Evolutionary conservation across 306 rosid genomes (phyloP), one percentile per base, ranked within the genome.

Genomic region (Trifolium dubium): DNA sequence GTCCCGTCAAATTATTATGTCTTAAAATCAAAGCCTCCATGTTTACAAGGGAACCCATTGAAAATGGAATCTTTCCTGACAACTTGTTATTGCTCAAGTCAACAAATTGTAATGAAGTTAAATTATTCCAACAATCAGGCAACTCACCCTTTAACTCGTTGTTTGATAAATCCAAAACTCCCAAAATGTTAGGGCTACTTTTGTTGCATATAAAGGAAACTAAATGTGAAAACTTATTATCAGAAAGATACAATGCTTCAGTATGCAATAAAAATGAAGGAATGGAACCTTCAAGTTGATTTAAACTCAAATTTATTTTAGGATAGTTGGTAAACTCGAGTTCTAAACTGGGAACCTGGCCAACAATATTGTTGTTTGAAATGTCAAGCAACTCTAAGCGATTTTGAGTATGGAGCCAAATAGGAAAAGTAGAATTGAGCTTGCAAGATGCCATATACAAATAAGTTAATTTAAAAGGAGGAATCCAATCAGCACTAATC

Each of bases 41-140:
- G 7, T 17, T 11, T 0, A 15, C 2, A 28, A 75, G 54, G 12
- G 32, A 1, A 4, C 66, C 56, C 56, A 75, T 51, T 51, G 79
- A 75, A 8, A 3, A 9, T 0, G 79, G 66, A 53, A 75, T 4
- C 0, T 41, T 40, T 41, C 74, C 73, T 1, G 44, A 23, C 17
- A 76, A 41, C 1, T 31, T 76, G 50, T 76, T 76, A 12, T 67
- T 76, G 40, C 68, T 76, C 4, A 66, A 0, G 2, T 76, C 74
- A 40, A 64, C 60, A 55, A 2, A 41, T 0, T 0, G 0, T 41
- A 66, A 46, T 7, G 60, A 40, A 10, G 5, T 30, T 4, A 40
- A 4, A 66, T 65, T 12, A 31, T 18, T 29, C 73, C 62, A 67
- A 76, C 80, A 76, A 67, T 67, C 68, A 31, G 61, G 68, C 17